These are phyloP conservation scores for Moricandia arvensis DNA, from an alignment of 345 rosid species.

Conservation along the genomic window DNA sequence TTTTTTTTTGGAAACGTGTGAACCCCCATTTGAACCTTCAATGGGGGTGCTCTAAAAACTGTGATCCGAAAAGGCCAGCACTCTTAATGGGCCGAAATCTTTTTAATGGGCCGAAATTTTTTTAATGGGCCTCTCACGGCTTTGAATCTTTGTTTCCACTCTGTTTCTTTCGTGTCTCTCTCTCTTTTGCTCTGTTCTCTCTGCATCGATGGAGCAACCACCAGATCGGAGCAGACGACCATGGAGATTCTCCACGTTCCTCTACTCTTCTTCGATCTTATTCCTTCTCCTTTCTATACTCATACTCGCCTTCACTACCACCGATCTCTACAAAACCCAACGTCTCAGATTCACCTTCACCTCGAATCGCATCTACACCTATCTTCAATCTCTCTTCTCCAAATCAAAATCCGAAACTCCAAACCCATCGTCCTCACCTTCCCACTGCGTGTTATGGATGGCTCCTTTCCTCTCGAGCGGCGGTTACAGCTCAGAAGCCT, in stretches of 20 bases:
- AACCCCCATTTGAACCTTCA: too few relatives aligned
- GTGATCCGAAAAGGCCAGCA: too few relatives aligned
- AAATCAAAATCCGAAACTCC: slow-evolving; percentile 18
- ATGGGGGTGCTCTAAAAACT: too few relatives aligned
- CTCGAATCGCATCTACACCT: slow-evolving; percentile 26
- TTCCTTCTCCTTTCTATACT: slow-evolving; percentile 50
- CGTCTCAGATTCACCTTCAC: slow-evolving; percentile 42
- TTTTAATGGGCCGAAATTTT: background rate
- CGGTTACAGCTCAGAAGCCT: slow-evolving; percentile 90
- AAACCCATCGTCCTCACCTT: slow-evolving; percentile 31
- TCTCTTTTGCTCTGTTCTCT: background rate
- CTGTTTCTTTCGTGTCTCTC: background rate
- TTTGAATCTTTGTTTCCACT: slow-evolving; percentile 5
- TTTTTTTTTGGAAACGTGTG: too few relatives aligned
- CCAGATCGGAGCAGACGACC: slow-evolving; percentile 24
- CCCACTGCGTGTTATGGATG: slow-evolving; percentile 83
- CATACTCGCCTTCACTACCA: slow-evolving; percentile 34
- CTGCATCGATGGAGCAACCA: slow-evolving; percentile 32
- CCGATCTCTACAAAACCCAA: slow-evolving; percentile 42
- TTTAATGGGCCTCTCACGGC: background rate
- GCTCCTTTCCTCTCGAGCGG: slow-evolving; percentile 93
- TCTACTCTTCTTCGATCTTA: slow-evolving; percentile 43
- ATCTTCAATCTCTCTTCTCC: slow-evolving; percentile 34
- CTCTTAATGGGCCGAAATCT: too few relatives aligned
- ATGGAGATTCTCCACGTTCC: slow-evolving; percentile 37